Evolutionary conservation across 1,284 basidiomycete genomes (phyloP).

Genomic region (Ustilago loliicola): DNA sequence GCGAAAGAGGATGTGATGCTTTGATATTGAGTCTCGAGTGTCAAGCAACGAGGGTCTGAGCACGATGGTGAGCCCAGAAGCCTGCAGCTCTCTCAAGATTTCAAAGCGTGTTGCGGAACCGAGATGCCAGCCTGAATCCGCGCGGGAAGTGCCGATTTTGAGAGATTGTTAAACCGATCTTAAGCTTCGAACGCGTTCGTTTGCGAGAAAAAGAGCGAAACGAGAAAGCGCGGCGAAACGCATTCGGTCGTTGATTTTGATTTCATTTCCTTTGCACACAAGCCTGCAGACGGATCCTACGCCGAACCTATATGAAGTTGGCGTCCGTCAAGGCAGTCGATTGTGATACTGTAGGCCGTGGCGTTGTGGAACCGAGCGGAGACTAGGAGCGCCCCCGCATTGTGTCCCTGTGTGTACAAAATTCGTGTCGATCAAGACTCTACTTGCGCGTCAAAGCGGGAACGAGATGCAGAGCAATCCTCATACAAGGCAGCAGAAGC

Average conservation of each 20-base stretch:
- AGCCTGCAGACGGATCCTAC: neutral
- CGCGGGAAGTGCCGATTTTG: neutral
- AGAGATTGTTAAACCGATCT: neutral
- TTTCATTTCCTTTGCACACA: neutral
- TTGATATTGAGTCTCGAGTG: neutral
- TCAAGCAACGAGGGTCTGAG: slow-evolving; percentile 3
- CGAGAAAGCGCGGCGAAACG: neutral
- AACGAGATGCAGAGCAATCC: too few relatives aligned
- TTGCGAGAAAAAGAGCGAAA: too few relatives aligned
- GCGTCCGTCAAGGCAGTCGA: neutral
- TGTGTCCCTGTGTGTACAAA: neutral
- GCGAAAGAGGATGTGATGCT: neutral
- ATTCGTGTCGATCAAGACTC: neutral
- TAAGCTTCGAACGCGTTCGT: neutral
- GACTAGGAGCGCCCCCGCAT: too few relatives aligned
- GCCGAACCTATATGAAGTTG: neutral
- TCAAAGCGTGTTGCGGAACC: neutral
- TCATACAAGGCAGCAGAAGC: too few relatives aligned
- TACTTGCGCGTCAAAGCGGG: too few relatives aligned
- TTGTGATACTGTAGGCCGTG: too few relatives aligned
- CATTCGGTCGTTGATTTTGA: neutral
- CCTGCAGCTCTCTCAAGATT: neutral
- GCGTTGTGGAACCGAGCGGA: too few relatives aligned
- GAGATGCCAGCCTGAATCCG: neutral
- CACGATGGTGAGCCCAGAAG: neutral